A percentile compares a stretch with the other conserved stretches of the same genome.
These are phyloP conservation scores for Fusarium bulbicola DNA, from an alignment of 2,329 filamentous ascomycete species.

Conservation along the genomic window DNA sequence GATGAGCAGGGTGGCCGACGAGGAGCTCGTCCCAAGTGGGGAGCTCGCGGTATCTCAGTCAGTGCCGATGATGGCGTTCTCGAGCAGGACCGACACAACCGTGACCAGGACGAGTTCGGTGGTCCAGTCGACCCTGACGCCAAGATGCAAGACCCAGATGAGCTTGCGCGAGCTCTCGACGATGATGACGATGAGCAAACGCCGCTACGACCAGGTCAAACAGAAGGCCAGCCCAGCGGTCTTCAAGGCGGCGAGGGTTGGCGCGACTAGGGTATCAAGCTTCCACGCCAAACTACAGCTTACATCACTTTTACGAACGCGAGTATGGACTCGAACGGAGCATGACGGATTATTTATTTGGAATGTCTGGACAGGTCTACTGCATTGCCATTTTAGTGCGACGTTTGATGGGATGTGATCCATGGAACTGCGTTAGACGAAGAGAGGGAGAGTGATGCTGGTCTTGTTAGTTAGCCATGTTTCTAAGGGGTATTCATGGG, in stretches of 20 bases:
- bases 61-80: constrained; percentile 71
- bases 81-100: constrained; percentile 58
- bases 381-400: not conserved
- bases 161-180: constrained; percentile 67
- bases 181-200: constrained; percentile 60
- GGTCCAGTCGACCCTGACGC: constrained; percentile 67
- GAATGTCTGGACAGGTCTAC: constrained; percentile 14
- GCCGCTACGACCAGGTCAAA: constrained; percentile 43
- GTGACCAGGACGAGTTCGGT: constrained; percentile 57
- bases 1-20: constrained; percentile 43
- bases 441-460: not conserved
- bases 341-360: constrained; percentile 37
- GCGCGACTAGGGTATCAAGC: constrained; percentile 46
- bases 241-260: constrained; percentile 60
- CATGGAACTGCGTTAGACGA: constrained; percentile 17
- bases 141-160: constrained; percentile 73
- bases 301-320: constrained; percentile 9
- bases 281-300: not conserved
- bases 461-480: not conserved
- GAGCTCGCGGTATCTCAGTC: constrained; percentile 71
- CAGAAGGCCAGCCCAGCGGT: constrained; percentile 48
- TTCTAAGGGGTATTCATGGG: not conserved
- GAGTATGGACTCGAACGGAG: constrained; percentile 19
- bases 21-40: constrained; percentile 64
- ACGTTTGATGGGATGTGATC: not conserved